Conservation (phyloP, 257 asterid genomes). For the Capsicum chinense region DNA sequence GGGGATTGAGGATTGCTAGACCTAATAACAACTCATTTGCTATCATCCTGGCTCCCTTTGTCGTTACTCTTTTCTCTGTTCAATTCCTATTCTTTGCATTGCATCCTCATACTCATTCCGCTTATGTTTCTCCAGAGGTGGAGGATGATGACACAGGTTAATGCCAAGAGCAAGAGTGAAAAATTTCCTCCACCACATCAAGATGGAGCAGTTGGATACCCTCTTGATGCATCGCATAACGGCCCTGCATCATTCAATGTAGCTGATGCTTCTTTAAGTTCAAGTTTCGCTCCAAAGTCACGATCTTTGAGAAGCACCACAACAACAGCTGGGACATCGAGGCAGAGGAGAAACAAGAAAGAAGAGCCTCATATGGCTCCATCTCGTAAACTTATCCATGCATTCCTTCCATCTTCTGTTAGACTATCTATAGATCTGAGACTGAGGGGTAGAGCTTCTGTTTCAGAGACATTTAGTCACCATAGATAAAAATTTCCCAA, state of each 20-base stretch:
- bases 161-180: constrained; percentile 75
- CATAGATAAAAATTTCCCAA: constrained; percentile 35
- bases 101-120: background rate
- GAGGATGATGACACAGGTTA: constrained; percentile 63
- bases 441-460: constrained; percentile 53
- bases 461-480: constrained; percentile 46
- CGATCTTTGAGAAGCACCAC: constrained; percentile 43
- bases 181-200: constrained; percentile 95
- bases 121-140: constrained; percentile 56
- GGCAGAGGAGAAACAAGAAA: constrained; percentile 47
- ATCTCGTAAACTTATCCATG: constrained; percentile 53
- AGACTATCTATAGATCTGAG: constrained; percentile 66
- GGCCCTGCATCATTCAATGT: constrained; percentile 53
- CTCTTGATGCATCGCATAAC: constrained; percentile 46
- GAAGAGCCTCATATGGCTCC: constrained; percentile 62
- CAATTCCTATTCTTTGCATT: no score
- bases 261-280: constrained; percentile 49
- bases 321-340: constrained; percentile 46
- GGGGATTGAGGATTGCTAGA: no score
- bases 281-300: constrained; percentile 52
- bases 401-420: constrained; percentile 63
- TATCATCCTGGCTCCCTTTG: background rate
- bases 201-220: constrained; percentile 75
- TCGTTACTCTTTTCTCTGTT: no score
- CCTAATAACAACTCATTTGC: background rate